A percentile compares a stretch with the other conserved stretches of the same genome.
Conservation (phyloP, 495 filamentous ascomycete genomes). For the Penicillium diatomitis region DNA sequence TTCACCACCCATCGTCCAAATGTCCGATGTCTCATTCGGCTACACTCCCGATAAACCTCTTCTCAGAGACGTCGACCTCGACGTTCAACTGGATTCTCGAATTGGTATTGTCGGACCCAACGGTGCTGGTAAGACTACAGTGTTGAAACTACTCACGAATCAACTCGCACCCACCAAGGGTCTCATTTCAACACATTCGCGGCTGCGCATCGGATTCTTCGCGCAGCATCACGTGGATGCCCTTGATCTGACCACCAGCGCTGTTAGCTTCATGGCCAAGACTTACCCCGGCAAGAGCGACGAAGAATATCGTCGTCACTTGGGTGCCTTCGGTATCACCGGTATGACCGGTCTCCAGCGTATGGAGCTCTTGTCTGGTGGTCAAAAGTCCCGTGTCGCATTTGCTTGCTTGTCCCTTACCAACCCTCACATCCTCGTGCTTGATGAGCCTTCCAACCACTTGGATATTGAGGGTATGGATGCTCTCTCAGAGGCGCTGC, state of each 20-base stretch:
- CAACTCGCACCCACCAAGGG: constrained; percentile 70
- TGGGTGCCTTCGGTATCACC: constrained; percentile 97
- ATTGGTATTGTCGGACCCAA: constrained; percentile 99
- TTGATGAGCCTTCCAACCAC: constrained; percentile 98
- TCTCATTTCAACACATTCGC: constrained; percentile 75
- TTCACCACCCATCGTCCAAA: constrained; percentile 95
- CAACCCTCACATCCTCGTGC: constrained; percentile 94
- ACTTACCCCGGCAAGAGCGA: constrained; percentile 83
- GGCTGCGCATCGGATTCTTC: constrained; percentile 90
- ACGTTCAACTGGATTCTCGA: constrained; percentile 94
- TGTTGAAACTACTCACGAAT: constrained; percentile 88
- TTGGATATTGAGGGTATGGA: constrained; percentile 99
- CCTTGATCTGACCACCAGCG: constrained; percentile 75
- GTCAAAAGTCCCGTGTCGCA: constrained; percentile 96
- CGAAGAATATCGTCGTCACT: constrained; percentile 92
- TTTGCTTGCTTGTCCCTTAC: constrained; percentile 89
- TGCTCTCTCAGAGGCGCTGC: constrained; percentile 73
- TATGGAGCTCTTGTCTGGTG: constrained; percentile 89
- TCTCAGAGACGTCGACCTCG: constrained; percentile 78
- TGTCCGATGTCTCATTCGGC: constrained; percentile 86
- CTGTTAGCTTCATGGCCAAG: constrained; percentile 93
- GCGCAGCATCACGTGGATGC: constrained; percentile 98
- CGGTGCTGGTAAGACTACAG: constrained; percentile 96
- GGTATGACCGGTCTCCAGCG: constrained; percentile 95
- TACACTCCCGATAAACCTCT: constrained; percentile 76